These are phyloP conservation scores for Rickenella mellea DNA, from an alignment of 768 basidiomycete species.

Conservation along the genomic window DNA sequence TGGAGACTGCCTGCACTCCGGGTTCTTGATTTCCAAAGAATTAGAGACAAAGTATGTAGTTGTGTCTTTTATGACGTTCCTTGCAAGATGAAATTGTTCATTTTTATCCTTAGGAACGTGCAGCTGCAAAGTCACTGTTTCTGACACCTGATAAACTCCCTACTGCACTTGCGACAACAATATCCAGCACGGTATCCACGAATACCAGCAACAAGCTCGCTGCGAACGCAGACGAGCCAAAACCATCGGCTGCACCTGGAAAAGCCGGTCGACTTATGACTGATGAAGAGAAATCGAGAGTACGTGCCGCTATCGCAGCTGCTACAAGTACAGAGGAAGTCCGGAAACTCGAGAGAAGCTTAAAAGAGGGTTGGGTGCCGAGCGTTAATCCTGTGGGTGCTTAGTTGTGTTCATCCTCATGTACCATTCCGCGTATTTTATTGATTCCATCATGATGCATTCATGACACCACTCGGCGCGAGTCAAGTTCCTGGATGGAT, in stretches of 20 bases:
- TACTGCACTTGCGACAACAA: conserved; percentile 70
- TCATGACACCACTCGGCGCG: too few relatives aligned
- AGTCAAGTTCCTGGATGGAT: not conserved
- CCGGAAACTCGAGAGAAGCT: conserved; percentile 67
- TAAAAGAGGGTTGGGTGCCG: conserved; percentile 80
- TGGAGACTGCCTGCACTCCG: conserved; percentile 80
- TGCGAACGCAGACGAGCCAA: conserved; percentile 74
- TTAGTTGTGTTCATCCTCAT: too few relatives aligned
- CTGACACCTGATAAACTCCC: conserved; percentile 70
- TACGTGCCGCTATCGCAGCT: conserved; percentile 79
- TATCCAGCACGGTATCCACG: conserved; percentile 65
- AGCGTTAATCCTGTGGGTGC: conserved; percentile 71
- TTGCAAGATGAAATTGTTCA: not conserved
- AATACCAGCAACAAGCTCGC: conserved; percentile 45
- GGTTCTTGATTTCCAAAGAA: conserved; percentile 92
- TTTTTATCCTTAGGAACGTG: conserved; percentile 52
- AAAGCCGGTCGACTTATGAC: conserved; percentile 86
- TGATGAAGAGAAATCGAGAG: conserved; percentile 82
- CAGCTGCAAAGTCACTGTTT: conserved; percentile 65
- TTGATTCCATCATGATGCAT: too few relatives aligned
- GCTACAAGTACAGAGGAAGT: conserved; percentile 91
- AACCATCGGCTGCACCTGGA: conserved; percentile 38
- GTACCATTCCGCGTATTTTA: too few relatives aligned
- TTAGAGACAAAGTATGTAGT: conserved; percentile 73
- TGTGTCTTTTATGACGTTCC: not conserved